Percentiles rank a stretch among this genome's conserved stretches.
Conservation (phyloP, 2,329 filamentous ascomycete genomes). For the Ascochyta koolunga region DNA sequence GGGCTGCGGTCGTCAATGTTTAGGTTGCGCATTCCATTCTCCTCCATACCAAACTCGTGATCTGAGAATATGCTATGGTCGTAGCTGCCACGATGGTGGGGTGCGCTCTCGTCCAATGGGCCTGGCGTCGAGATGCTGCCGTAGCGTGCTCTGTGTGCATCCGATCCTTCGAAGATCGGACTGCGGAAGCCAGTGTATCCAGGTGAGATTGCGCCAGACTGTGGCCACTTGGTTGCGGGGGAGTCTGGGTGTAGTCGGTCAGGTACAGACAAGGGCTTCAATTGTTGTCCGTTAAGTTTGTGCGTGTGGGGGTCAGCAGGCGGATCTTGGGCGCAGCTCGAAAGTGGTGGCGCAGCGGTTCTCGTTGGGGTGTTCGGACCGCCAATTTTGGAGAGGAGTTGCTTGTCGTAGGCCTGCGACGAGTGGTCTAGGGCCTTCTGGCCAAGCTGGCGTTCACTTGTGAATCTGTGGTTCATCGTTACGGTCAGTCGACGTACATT, state of each 20-base stretch:
- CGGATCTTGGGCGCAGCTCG: conserved; percentile 42
- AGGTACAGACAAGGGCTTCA: conserved; percentile 54
- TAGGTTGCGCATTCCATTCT: conserved; percentile 58
- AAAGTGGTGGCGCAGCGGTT: conserved; percentile 41
- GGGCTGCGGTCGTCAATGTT: conserved; percentile 61
- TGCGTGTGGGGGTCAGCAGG: conserved; percentile 47
- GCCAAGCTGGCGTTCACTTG: conserved; percentile 65
- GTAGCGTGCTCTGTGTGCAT: conserved; percentile 51
- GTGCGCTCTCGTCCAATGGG: conserved; percentile 57
- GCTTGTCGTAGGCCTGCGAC: conserved; percentile 67
- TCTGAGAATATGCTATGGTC: conserved; percentile 63
- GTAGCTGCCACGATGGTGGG: conserved; percentile 66
- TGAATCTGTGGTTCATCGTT: conserved; percentile 53
- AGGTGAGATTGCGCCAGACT: conserved; percentile 53
- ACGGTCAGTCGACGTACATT: conserved; percentile 20
- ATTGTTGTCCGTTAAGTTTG: conserved; percentile 49
- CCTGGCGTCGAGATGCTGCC: conserved; percentile 56
- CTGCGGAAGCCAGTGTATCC: conserved; percentile 51
- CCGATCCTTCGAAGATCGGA: conserved; percentile 46
- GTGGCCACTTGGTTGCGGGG: conserved; percentile 49
- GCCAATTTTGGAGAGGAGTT: conserved; percentile 66
- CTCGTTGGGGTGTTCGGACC: conserved; percentile 63
- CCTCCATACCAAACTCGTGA: conserved; percentile 60
- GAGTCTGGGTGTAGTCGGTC: conserved; percentile 50
- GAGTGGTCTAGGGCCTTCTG: conserved; percentile 63